Conservation (phyloP, 305 asterid species). For the Andrographis paniculata region DNA sequence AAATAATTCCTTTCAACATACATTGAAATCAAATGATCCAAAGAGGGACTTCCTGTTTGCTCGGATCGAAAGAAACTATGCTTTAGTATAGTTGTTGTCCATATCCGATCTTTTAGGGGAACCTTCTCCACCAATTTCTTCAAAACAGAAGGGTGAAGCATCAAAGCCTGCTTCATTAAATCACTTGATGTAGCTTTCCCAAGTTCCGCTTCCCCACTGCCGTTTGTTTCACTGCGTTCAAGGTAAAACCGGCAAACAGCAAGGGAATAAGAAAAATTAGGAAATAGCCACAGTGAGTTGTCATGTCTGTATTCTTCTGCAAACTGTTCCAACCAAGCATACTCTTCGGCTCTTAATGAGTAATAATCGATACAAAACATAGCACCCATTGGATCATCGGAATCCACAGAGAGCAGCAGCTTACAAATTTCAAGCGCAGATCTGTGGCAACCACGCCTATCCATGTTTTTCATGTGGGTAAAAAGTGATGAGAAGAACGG, state of each 20-base stretch:
- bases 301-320: slow-evolving; percentile 64
- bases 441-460: slow-evolving; percentile 92
- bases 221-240: slow-evolving; percentile 31
- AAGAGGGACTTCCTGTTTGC: slow-evolving; percentile 60
- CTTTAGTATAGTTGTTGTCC: slow-evolving; percentile 44
- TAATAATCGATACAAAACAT: slow-evolving; percentile 79
- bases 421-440: slow-evolving; percentile 93
- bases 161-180: slow-evolving; percentile 89
- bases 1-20: slow-evolving; percentile 81
- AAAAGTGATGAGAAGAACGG: slow-evolving; percentile 69
- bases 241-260: slow-evolving; percentile 72
- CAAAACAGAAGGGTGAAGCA: slow-evolving; percentile 81
- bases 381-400: slow-evolving; percentile 88
- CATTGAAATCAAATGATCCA: slow-evolving; percentile 72
- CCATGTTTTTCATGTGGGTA: slow-evolving; percentile 90
- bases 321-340: slow-evolving; percentile 73
- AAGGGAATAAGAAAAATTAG: slow-evolving; percentile 79
- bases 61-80: slow-evolving; percentile 51
- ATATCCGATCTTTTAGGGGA: slow-evolving; percentile 69
- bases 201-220: slow-evolving; percentile 20
- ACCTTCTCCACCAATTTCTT: slow-evolving; percentile 74
- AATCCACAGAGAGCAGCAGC: slow-evolving; percentile 76
- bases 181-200: slow-evolving; percentile 57
- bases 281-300: slow-evolving; percentile 83
- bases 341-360: slow-evolving; percentile 78